Evolutionary conservation across 1,139 yeast species (phyloP).

Genomic region (Meyerozyma elateridarum): DNA sequence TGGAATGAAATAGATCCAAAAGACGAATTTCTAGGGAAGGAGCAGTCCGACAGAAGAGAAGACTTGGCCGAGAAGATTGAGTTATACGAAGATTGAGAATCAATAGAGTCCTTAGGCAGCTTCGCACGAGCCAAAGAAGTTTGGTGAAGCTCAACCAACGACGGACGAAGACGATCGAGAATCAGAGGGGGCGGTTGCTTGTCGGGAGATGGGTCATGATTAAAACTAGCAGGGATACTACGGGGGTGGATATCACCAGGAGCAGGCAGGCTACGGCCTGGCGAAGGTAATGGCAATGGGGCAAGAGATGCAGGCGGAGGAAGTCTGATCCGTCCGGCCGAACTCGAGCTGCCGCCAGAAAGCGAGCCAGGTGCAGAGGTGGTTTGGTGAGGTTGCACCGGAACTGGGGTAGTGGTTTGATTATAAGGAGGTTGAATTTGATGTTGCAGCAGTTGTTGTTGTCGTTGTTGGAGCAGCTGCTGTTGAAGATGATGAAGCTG

Average conservation of each 20-base stretch:
- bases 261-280: slow-evolving; percentile 1
- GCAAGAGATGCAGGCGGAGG: slow-evolving; percentile 9
- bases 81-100: not conserved
- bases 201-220: slow-evolving; percentile 3
- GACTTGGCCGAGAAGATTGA: slow-evolving; percentile 4
- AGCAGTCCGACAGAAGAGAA: slow-evolving; percentile 2
- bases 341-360: slow-evolving; percentile 7
- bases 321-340: slow-evolving; percentile 6
- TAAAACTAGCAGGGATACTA: slow-evolving; percentile 13
- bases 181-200: slow-evolving; percentile 1
- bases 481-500: slow-evolving; percentile 8
- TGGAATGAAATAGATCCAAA: slow-evolving; percentile 19
- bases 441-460: slow-evolving; percentile 4
- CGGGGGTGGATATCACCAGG: slow-evolving; percentile 15
- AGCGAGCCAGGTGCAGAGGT: slow-evolving; percentile 7
- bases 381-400: not conserved
- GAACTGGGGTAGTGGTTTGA: not conserved
- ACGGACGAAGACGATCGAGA: slow-evolving; percentile 3
- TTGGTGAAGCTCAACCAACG: slow-evolving; percentile 1
- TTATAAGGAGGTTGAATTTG: slow-evolving; percentile 1
- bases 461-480: slow-evolving; percentile 5
- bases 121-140: not conserved
- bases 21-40: slow-evolving; percentile 10
- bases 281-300: slow-evolving; percentile 8
- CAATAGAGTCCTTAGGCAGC: slow-evolving; percentile 3